Evolutionary conservation across 768 basidiomycete species (phyloP).

Genomic region (Tylopilus intermedius): DNA sequence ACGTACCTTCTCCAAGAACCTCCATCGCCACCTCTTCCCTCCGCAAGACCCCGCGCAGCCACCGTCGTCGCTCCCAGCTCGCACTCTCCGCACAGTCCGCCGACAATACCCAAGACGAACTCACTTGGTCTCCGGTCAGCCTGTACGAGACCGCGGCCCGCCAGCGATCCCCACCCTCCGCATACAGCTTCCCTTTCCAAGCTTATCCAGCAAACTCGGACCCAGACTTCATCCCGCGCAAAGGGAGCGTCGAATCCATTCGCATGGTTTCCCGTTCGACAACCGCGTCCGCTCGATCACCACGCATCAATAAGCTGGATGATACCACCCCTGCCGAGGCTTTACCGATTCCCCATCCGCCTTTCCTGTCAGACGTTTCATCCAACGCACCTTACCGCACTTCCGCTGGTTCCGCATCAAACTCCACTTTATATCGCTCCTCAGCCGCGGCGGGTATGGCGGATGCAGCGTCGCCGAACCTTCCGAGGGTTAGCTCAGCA

Average conservation of each 20-base stretch:
- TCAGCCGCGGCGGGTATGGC: conserved; percentile 21
- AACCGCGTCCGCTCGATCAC: conserved; percentile 16
- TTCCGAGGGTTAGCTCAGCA: conserved; percentile 40
- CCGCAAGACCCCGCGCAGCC: conserved; percentile 20
- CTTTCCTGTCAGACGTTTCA: conserved; percentile 34
- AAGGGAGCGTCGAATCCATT: conserved; percentile 40
- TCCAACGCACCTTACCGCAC: conserved; percentile 39
- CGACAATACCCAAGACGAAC: conserved; percentile 11
- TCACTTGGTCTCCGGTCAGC: conserved; percentile 13
- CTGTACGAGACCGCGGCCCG: conserved; percentile 5
- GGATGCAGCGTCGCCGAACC: conserved; percentile 6
- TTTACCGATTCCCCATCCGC: conserved; percentile 42
- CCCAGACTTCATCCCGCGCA: conserved; percentile 42
- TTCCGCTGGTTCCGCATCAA: conserved; percentile 22
- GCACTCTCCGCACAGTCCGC: conserved; percentile 18
- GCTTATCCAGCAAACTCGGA: conserved; percentile 65
- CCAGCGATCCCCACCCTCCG: conserved; percentile 35
- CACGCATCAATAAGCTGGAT: conserved; percentile 18
- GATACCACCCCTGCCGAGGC: conserved; percentile 16
- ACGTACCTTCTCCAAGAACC: conserved; percentile 18
- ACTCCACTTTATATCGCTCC: conserved; percentile 28
- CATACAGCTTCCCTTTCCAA: conserved; percentile 50
- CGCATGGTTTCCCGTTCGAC: conserved; percentile 24
- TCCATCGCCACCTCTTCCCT: conserved; percentile 8
- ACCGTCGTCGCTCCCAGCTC: conserved; percentile 25